Evolutionary conservation across 345 rosid genomes (phyloP), one percentile per base, ranked within the genome.

Genomic region (Euphorbia tirucalli): DNA sequence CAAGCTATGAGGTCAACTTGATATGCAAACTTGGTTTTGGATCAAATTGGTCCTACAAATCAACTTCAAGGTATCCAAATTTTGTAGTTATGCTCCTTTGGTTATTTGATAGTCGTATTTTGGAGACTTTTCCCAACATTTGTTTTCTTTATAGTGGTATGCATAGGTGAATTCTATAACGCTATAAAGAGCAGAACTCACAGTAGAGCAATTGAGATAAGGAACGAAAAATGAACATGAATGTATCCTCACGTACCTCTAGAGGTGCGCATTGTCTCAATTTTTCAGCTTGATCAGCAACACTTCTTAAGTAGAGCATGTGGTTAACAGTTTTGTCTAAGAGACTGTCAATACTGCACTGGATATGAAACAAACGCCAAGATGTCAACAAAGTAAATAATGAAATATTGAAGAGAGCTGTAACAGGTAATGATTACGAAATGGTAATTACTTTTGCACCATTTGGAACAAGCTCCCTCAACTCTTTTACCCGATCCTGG

Each of bases 331-430:
- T 87, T 49, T 66, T 79, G 48, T 83, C 90, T 48, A 89, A 82
- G 65, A 89, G 90, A 52, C 81, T 82, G 65, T 89, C 94, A 31
- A 89, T 89, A 87, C 94, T 89, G 70, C 88, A 86, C 94, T 87
- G 90, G 10, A 81, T 25, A 19, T 48, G 65, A 79, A 21, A 64
- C 15, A 35, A 27, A 14, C 35, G 27, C 2, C 13, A 35, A 63
- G 25, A 32, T 64, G 19, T 24, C 54, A 69, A 48, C 39, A 0
- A 48, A 39, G n/a, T 22, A 2, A 35, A 16, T 0, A 35, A 18
- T 64, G 61, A 46, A 6, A 32, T 3, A 46, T 4, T 48, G 37
- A 11, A 15, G 6, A 71, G 25, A 64, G 41, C 30, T n/a, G 16
- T 2, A 50, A 65, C 0, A 59, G 24, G 31, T 13, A n/a, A 39